A percentile compares a stretch with the other conserved stretches of the same genome.
phyloP scores from a whole-genome alignment of 2,329 filamentous ascomycete genomes.

The Penicillium aurantiogriseum region DNA sequence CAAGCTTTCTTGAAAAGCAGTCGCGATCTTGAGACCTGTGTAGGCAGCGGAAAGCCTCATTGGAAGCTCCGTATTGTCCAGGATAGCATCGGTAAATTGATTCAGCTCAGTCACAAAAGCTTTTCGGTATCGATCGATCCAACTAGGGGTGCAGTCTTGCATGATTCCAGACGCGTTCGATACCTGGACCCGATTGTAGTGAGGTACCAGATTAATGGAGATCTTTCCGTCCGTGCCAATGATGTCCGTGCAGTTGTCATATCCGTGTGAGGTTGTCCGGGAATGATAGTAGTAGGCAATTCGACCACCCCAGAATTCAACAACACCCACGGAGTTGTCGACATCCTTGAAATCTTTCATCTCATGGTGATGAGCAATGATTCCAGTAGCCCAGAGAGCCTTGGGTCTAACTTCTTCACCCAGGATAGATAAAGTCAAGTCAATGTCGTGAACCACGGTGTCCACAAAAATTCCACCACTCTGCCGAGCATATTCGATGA shows the following conservation, averaged over 20 bases:
- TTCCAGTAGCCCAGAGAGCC: conserved; percentile 53
- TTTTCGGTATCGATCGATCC: conserved; percentile 57
- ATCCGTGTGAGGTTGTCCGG: conserved; percentile 65
- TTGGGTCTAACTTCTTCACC: conserved; percentile 54
- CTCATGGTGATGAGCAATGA: conserved; percentile 56
- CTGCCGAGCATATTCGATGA: conserved; percentile 63
- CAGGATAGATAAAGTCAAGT: conserved; percentile 61
- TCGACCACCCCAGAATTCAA: conserved; percentile 60
- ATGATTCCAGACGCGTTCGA: conserved; percentile 54
- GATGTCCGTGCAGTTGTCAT: conserved; percentile 64
- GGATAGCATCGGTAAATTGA: conserved; percentile 58
- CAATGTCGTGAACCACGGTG: conserved; percentile 66
- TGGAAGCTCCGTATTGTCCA: conserved; percentile 55
- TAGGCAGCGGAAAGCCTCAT: conserved; percentile 58
- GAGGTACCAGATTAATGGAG: conserved; percentile 58
- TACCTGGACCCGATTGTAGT: conserved; percentile 54
- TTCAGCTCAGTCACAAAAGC: conserved; percentile 63
- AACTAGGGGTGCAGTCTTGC: conserved; percentile 50
- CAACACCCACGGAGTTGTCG: conserved; percentile 60
- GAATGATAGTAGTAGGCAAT: conserved; percentile 62
- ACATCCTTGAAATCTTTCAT: conserved; percentile 55
- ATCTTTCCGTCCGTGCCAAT: conserved; percentile 64
- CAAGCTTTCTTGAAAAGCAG: conserved; percentile 55
- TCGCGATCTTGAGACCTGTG: conserved; percentile 55
- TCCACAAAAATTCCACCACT: conserved; percentile 67